Evolutionary conservation across 805 yeast genomes (phyloP).

Genomic region (Allodekkera sacchari): DNA sequence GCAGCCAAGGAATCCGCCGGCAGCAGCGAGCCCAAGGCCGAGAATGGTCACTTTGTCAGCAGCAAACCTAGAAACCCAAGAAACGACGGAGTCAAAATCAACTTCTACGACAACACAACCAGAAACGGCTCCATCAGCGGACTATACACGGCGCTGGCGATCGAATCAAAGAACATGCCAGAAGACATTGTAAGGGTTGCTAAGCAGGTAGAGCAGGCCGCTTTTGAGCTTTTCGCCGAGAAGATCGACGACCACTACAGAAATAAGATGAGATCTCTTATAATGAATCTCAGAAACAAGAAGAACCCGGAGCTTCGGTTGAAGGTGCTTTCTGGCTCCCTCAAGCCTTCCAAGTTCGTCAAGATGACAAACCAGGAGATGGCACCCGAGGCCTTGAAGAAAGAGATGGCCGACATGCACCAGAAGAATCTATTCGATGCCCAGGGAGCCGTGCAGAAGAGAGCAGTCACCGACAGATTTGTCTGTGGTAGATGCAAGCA

Average conservation of each 20-base stretch:
- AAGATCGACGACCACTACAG: slow-evolving; percentile 57
- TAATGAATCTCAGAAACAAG: slow-evolving; percentile 80
- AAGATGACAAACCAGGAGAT: slow-evolving; percentile 87
- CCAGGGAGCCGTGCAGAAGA: slow-evolving; percentile 92
- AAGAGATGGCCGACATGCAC: slow-evolving; percentile 77
- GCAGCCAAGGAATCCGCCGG: slow-evolving; percentile 2
- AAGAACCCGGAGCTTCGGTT: slow-evolving; percentile 79
- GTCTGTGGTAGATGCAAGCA: slow-evolving; percentile 97
- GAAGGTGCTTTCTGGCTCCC: slow-evolving; percentile 57
- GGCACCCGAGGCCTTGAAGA: slow-evolving; percentile 87
- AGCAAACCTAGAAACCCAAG: slow-evolving; percentile 66
- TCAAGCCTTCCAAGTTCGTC: slow-evolving; percentile 58
- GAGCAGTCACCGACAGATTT: slow-evolving; percentile 94
- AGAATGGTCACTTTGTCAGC: slow-evolving; percentile 10
- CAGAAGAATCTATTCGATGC: slow-evolving; percentile 91
- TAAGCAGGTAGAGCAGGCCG: slow-evolving; percentile 65
- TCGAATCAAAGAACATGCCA: slow-evolving; percentile 53
- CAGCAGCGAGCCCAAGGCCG: neutral
- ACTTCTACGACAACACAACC: slow-evolving; percentile 63
- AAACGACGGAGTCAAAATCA: slow-evolving; percentile 70
- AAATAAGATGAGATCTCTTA: slow-evolving; percentile 77
- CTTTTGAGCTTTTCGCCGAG: slow-evolving; percentile 52
- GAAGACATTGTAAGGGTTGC: slow-evolving; percentile 52
- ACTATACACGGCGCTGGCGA: slow-evolving; percentile 80
- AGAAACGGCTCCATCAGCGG: slow-evolving; percentile 82